These are phyloP conservation scores for Sphaerulina vaccinii DNA, from an alignment of 2,329 filamentous ascomycete species.

Conservation along the genomic window DNA sequence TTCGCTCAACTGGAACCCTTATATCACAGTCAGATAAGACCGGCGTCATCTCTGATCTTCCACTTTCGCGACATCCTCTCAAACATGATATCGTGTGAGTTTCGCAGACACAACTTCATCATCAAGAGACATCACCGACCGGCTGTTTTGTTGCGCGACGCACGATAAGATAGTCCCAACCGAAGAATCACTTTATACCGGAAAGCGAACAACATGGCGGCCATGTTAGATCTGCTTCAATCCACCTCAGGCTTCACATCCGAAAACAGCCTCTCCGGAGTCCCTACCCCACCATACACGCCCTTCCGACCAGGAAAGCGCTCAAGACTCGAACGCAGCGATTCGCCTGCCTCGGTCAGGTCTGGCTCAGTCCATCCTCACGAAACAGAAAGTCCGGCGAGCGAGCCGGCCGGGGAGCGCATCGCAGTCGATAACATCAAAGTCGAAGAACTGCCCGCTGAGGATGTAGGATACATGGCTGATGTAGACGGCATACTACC, in stretches of 20 bases:
- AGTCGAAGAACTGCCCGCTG: slow-evolving; percentile 45
- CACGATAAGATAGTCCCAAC: slow-evolving; percentile 21
- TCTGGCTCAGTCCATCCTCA: slow-evolving; percentile 38
- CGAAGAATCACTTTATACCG: not conserved
- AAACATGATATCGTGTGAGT: slow-evolving; percentile 34
- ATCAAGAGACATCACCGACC: slow-evolving; percentile 35
- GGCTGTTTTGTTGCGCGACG: slow-evolving; percentile 22
- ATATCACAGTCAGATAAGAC: slow-evolving; percentile 19
- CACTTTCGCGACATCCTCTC: slow-evolving; percentile 3
- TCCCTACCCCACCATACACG: slow-evolving; percentile 35
- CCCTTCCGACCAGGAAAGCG: slow-evolving; percentile 25
- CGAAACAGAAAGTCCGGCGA: slow-evolving; percentile 37
- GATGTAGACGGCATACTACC: slow-evolving; percentile 47
- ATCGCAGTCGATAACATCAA: slow-evolving; percentile 36
- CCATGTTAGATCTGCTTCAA: slow-evolving; percentile 26
- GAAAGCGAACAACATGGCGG: slow-evolving; percentile 7
- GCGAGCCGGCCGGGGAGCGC: slow-evolving; percentile 29
- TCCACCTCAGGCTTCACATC: slow-evolving; percentile 29
- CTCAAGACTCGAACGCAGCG: slow-evolving; percentile 28
- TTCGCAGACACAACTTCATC: slow-evolving; percentile 30
- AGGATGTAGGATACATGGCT: slow-evolving; percentile 41
- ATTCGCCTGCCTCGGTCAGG: slow-evolving; percentile 37
- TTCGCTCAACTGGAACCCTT: slow-evolving; percentile 2
- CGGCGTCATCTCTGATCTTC: not conserved
- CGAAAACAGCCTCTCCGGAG: slow-evolving; percentile 25